Evolutionary conservation across 768 basidiomycete genomes (phyloP).

Genomic region (Neoboletus brunneissimus): DNA sequence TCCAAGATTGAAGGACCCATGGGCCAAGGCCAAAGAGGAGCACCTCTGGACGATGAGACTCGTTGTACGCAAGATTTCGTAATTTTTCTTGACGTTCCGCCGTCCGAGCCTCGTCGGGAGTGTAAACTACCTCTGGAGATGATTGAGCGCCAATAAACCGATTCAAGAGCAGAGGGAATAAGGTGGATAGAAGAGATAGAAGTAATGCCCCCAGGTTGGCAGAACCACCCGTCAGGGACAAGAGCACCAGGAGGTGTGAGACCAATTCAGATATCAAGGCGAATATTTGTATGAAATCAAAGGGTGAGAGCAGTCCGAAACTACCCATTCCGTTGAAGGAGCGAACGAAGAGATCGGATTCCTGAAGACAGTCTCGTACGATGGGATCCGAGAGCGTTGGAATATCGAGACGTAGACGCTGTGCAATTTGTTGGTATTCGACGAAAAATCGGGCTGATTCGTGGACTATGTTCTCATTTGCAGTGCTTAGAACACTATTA

Average conservation of each 20-base stretch:
- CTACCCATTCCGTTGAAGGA: conserved; percentile 73
- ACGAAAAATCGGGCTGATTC: conserved; percentile 71
- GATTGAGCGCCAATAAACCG: conserved; percentile 44
- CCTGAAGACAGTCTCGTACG: conserved; percentile 76
- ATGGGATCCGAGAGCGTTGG: conserved; percentile 74
- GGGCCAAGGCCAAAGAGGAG: conserved; percentile 79
- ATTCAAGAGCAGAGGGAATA: conserved; percentile 57
- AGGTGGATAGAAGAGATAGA: conserved; percentile 58
- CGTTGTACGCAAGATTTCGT: conserved; percentile 72
- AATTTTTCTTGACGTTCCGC: conserved; percentile 72
- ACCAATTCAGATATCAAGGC: conserved; percentile 67
- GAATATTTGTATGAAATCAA: conserved; percentile 74
- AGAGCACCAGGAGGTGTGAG: conserved; percentile 67
- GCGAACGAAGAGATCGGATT: conserved; percentile 80
- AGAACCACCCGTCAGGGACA: conserved; percentile 54
- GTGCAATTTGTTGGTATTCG: conserved; percentile 76
- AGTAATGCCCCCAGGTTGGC: conserved; percentile 56
- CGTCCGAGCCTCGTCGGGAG: conserved; percentile 56
- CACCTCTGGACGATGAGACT: conserved; percentile 75
- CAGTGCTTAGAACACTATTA: conserved; percentile 41
- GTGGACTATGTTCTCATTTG: conserved; percentile 72
- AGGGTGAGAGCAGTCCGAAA: conserved; percentile 76
- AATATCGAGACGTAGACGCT: conserved; percentile 72
- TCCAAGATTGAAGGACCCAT: conserved; percentile 83
- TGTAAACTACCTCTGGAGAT: conserved; percentile 45